A percentile compares a stretch with the other conserved stretches of the same genome.
phyloP scores from a whole-genome alignment of 2,329 filamentous ascomycete genomes.

The Stagonosporopsis chrysanthemi region DNA sequence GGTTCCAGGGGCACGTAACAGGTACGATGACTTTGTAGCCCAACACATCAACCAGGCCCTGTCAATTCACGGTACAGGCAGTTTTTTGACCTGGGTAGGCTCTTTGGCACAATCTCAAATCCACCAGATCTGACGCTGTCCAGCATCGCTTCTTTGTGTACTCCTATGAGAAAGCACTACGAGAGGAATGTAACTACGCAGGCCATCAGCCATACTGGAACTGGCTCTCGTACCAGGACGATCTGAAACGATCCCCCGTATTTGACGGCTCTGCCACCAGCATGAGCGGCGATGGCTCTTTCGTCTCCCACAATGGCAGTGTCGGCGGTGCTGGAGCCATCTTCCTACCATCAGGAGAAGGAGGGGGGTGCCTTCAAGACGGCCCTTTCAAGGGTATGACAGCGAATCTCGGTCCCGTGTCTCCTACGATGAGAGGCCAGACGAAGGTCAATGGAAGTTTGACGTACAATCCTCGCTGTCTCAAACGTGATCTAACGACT shows the following conservation, averaged over 20 bases:
- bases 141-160: constrained; percentile 48
- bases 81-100: constrained; percentile 37
- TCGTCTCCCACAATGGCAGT: constrained; percentile 29
- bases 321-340: constrained; percentile 23
- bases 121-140: not conserved
- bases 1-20: constrained; percentile 30
- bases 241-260: constrained; percentile 39
- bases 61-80: constrained; percentile 29
- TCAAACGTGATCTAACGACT: constrained; percentile 46
- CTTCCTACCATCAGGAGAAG: constrained; percentile 20
- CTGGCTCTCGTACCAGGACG: constrained; percentile 46
- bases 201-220: constrained; percentile 57
- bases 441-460: constrained; percentile 21
- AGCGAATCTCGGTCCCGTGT: constrained; percentile 37
- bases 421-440: constrained; percentile 19
- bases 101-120: not conserved
- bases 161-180: constrained; percentile 48
- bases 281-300: constrained; percentile 42
- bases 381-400: constrained; percentile 33
- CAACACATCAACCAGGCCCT: constrained; percentile 32
- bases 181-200: constrained; percentile 50
- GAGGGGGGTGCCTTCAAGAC: constrained; percentile 33
- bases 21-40: constrained; percentile 41
- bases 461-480: constrained; percentile 41
- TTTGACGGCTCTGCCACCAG: constrained; percentile 43